Conservation (phyloP, 2,329 filamentous ascomycete genomes). For the Diaporthe sp. region DNA sequence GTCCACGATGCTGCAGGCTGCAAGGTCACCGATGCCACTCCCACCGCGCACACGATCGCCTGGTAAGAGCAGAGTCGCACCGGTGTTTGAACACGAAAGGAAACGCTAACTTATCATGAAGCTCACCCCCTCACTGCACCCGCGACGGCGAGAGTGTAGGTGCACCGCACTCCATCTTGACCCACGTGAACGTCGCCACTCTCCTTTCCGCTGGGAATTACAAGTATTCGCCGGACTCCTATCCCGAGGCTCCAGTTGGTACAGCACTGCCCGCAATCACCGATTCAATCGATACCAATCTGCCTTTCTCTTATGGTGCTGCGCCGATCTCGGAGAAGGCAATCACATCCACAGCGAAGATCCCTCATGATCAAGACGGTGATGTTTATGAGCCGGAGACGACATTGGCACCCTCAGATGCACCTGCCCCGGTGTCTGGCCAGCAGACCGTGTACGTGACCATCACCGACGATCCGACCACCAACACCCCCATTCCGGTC, state of each 20-base stretch:
- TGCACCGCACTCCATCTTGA: neutral
- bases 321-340: neutral
- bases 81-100: neutral
- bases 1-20: neutral
- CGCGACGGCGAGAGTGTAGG: neutral
- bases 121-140: neutral
- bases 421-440: neutral
- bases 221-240: neutral
- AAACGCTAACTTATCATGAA: neutral
- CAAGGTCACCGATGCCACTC: neutral
- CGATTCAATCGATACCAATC: neutral
- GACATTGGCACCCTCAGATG: neutral
- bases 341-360: neutral
- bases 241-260: too few species aligned
- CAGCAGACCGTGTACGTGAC: slow-evolving; percentile 5
- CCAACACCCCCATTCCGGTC: neutral
- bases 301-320: too few species aligned
- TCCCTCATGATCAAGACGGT: neutral
- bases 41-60: neutral
- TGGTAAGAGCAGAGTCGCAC: neutral
- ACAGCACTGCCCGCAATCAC: too few species aligned
- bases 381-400: neutral
- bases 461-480: neutral
- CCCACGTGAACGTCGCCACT: neutral
- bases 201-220: neutral